Evolutionary conservation across 805 yeast species (phyloP).

Genomic region (Zygotorulaspora florentina): DNA sequence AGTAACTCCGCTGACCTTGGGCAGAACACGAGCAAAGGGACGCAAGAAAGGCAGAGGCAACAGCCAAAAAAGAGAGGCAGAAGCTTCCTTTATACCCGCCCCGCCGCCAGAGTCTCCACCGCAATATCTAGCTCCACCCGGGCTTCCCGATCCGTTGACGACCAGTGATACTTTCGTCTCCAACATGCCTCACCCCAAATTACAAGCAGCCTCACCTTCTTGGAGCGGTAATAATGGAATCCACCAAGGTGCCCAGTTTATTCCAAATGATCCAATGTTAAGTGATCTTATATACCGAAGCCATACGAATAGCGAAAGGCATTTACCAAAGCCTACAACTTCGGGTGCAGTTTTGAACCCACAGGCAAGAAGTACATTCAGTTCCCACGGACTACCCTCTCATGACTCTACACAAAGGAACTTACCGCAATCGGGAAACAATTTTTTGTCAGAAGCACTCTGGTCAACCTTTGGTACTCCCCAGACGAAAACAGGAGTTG

Average conservation of each 20-base stretch:
- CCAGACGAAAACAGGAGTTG: background rate
- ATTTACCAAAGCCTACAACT: conserved; percentile 5
- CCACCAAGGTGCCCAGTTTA: background rate
- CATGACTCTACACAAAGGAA: background rate
- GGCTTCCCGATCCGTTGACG: background rate
- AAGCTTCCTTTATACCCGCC: conserved; percentile 3
- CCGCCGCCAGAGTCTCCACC: conserved; percentile 20
- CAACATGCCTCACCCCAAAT: background rate
- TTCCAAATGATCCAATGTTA: background rate
- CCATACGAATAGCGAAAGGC: background rate
- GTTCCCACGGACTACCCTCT: background rate
- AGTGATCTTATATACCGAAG: background rate
- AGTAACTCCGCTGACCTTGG: conserved; percentile 26
- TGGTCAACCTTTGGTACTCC: background rate
- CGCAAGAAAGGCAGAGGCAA: background rate
- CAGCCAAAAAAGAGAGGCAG: background rate
- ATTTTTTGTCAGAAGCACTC: background rate
- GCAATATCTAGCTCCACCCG: conserved; percentile 13
- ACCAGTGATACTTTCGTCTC: background rate
- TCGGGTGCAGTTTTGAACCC: conserved; percentile 1
- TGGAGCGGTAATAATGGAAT: background rate
- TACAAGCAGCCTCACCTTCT: conserved; percentile 1
- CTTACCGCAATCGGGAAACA: background rate
- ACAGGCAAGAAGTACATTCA: background rate
- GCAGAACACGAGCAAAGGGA: conserved; percentile 12